These are phyloP conservation scores for Candida verbasci DNA, from an alignment of 805 yeast genomes.

Conservation along the genomic window DNA sequence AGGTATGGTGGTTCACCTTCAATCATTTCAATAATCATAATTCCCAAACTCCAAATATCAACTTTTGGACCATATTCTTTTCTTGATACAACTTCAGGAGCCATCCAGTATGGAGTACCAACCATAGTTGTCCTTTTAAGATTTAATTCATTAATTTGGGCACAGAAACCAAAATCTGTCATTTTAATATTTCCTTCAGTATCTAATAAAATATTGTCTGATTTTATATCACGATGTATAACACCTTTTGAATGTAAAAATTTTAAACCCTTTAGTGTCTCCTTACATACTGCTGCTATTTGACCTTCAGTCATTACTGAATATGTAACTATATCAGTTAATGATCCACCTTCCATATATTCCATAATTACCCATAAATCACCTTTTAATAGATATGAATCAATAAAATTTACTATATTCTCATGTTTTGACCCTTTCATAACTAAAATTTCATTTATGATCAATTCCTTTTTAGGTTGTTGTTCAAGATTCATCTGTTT, in stretches of 20 bases:
- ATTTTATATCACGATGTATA: conserved; percentile 92
- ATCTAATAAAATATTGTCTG: conserved; percentile 84
- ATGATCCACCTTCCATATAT: conserved; percentile 97
- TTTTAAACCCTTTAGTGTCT: conserved; percentile 79
- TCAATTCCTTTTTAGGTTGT: conserved; percentile 93
- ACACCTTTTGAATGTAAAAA: conserved; percentile 90
- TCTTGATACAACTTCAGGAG: conserved; percentile 94
- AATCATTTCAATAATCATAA: conserved; percentile 97
- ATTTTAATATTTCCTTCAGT: conserved; percentile 85
- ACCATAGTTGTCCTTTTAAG: conserved; percentile 96
- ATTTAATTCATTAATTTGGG: conserved; percentile 58
- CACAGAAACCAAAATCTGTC: conserved; percentile 97
- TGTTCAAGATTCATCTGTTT: conserved; percentile 93
- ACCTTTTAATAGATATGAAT: conserved; percentile 71
- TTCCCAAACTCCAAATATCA: conserved; percentile 97
- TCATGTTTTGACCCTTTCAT: conserved; percentile 90
- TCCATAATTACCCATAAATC: conserved; percentile 98
- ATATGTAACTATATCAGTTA: conserved; percentile 93
- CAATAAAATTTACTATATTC: conserved; percentile 91
- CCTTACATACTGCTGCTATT: conserved; percentile 92
- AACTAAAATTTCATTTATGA: conserved; percentile 90
- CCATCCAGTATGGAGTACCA: conserved; percentile 99
- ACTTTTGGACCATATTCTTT: conserved; percentile 96
- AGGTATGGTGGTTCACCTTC: conserved; percentile 99
- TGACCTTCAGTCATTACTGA: conserved; percentile 88